Evolutionary conservation across 2,329 filamentous ascomycete genomes (phyloP), one percentile per base, ranked within the genome.

Genomic region (Aspergillus sp.): DNA sequence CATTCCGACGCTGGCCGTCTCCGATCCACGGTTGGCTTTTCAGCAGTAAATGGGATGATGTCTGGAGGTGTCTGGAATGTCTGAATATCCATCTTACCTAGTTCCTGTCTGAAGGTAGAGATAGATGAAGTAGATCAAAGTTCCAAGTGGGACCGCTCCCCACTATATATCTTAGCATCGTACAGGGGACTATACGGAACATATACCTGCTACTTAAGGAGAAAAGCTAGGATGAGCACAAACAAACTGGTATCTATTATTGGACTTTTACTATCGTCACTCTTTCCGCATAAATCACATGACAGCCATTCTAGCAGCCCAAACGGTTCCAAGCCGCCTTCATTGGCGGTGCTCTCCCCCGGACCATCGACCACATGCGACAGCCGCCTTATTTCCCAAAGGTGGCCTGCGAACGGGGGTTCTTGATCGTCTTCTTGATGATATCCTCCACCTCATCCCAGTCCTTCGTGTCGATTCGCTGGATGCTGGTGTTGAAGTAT

Each of bases 381-480:
- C 35, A 14, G 30, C 24, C 45, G n/a, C 9, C 19, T 38, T 53
- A 42, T 47, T 54, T 55, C 33, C 55, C 63, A 56, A 75, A 76
- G 48, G 67, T 67, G 9, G 66, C 60, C 36, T 74, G 73, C 20
- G 74, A 70, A 51, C 75, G 69, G 5, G 72, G 67, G 51, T 73
- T 75, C 52, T 90, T 91, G 78, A 93, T 90, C 49, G 92, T 86
- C 49, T 81, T 81, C 73, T 95, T 90, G 52, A 96, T 88, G 58
- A 85, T 83, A 44, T 85, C 82, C 76, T 97, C 93, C 1, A 94
- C 90, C 52, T 84, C 79, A 65, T 97, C 94, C 92, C 93, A 96
- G 68, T 99, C 91, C 22, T 86, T 82, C 2, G 89, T 90, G 59
- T 91, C 85, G 45, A 99, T 83, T 60, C 87, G 86, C 44, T 90